Evolutionary conservation across 1,284 basidiomycete species (phyloP).

Genomic region (Taiwanofungus camphoratus): DNA sequence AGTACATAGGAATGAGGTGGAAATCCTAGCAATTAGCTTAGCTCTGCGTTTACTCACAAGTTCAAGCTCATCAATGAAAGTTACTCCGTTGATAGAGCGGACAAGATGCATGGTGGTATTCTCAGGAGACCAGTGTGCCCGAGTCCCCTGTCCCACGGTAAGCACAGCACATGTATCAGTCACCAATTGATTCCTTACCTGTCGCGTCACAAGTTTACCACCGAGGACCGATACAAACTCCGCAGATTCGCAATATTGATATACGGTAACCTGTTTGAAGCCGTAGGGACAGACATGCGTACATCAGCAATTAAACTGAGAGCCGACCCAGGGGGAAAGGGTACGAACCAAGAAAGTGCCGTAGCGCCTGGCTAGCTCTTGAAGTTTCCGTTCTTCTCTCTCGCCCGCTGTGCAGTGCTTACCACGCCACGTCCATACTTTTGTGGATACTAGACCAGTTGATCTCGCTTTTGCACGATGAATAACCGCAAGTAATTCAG

Average conservation of each 20-base stretch:
- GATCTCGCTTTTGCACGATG: slow-evolving; percentile 59
- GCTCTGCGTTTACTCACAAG: slow-evolving; percentile 50
- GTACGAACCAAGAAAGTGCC: slow-evolving; percentile 52
- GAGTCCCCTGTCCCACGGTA: slow-evolving; percentile 44
- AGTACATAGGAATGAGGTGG: too few species aligned
- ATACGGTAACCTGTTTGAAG: slow-evolving; percentile 44
- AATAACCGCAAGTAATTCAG: slow-evolving; percentile 60
- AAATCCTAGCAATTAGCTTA: too few species aligned
- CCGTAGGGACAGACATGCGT: too few species aligned
- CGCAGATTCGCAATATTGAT: slow-evolving; percentile 56
- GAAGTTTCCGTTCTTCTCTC: slow-evolving; percentile 56
- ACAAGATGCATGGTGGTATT: slow-evolving; percentile 78
- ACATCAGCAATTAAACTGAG: too few species aligned
- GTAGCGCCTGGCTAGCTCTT: slow-evolving; percentile 67
- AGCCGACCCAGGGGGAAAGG: too few species aligned
- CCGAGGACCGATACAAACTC: slow-evolving; percentile 60
- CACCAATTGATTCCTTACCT: slow-evolving; percentile 39
- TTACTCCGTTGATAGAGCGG: slow-evolving; percentile 41
- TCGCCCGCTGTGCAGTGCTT: slow-evolving; percentile 45
- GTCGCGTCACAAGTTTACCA: slow-evolving; percentile 59
- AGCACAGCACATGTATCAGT: not conserved
- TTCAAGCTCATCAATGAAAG: slow-evolving; percentile 69
- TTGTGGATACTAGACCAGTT: slow-evolving; percentile 60
- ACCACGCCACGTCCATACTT: slow-evolving; percentile 72
- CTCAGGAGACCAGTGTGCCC: slow-evolving; percentile 68